Percentiles rank a stretch among this genome's conserved stretches.
Conservation (phyloP, 2,329 filamentous ascomycete species). For the Akanthomyces muscarius region DNA sequence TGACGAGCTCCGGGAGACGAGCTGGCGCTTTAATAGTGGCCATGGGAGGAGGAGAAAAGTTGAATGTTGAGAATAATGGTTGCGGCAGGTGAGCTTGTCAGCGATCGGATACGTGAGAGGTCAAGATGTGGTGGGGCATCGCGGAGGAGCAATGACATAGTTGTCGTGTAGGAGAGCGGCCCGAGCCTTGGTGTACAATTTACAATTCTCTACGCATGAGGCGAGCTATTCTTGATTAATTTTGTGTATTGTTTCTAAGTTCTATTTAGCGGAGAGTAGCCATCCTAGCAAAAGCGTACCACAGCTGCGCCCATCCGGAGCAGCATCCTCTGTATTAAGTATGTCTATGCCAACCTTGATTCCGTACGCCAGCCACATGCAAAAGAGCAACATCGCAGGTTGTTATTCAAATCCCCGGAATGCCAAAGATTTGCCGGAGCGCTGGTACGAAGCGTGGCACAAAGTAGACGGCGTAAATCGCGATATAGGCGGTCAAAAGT, state of each 20-base stretch:
- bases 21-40: constrained; percentile 37
- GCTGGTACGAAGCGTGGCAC: constrained; percentile 48
- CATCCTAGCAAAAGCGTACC: neutral
- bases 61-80: neutral
- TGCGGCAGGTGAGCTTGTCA: neutral
- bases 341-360: constrained; percentile 3
- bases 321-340: neutral
- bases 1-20: constrained; percentile 50
- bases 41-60: constrained; percentile 28
- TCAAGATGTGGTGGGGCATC: neutral
- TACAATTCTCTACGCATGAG: neutral
- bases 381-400: neutral
- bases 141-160: neutral
- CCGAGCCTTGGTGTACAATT: neutral
- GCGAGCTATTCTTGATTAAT: neutral
- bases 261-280: neutral
- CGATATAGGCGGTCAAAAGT: constrained; percentile 44
- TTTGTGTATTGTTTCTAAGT: neutral
- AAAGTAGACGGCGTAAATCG: constrained; percentile 48
- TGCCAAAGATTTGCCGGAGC: constrained; percentile 42
- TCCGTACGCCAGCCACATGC: constrained; percentile 4
- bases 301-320: neutral
- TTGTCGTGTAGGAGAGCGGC: neutral
- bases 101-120: neutral
- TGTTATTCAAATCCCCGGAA: constrained; percentile 45